Percentiles rank a stretch among this genome's conserved stretches.
Evolutionary conservation across 2,329 filamentous ascomycete species (phyloP).

Genomic region (Penicillium sp.): DNA sequence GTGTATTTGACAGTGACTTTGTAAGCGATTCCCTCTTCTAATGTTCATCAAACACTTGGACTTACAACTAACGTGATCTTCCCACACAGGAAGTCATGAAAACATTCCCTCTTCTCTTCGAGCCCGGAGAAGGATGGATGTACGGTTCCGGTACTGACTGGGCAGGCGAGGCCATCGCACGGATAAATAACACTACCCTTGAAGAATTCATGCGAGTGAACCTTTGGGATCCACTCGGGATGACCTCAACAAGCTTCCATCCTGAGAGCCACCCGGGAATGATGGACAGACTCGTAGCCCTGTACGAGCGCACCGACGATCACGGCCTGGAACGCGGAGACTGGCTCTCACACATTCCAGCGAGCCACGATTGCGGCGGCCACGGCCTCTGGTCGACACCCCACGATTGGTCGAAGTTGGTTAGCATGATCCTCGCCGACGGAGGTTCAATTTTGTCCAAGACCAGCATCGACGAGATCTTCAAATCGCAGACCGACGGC

Average conservation of each 20-base stretch:
- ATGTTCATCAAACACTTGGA: neutral
- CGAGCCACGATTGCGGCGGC: neutral
- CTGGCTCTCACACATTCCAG: neutral
- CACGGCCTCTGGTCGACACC: neutral
- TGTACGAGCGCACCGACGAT: neutral
- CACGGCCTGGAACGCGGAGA: neutral
- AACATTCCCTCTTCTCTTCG: neutral
- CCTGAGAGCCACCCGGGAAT: neutral
- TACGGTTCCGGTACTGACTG: neutral
- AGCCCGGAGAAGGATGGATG: neutral
- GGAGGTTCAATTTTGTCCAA: neutral
- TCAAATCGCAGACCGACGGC: neutral
- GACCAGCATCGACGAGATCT: neutral
- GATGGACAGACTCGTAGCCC: neutral
- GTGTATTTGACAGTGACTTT: neutral
- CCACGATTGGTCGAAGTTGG: neutral
- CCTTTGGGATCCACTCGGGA: neutral
- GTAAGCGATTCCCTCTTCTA: neutral
- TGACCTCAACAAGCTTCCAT: neutral
- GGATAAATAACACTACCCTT: neutral
- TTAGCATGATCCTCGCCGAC: neutral
- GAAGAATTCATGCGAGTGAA: neutral
- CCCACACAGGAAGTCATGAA: neutral
- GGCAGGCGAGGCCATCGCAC: neutral
- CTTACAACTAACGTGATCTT: neutral